A percentile compares a stretch with the other conserved stretches of the same genome.
phyloP scores from a whole-genome alignment of 78 protist species.

The Diacronema lutheri region DNA sequence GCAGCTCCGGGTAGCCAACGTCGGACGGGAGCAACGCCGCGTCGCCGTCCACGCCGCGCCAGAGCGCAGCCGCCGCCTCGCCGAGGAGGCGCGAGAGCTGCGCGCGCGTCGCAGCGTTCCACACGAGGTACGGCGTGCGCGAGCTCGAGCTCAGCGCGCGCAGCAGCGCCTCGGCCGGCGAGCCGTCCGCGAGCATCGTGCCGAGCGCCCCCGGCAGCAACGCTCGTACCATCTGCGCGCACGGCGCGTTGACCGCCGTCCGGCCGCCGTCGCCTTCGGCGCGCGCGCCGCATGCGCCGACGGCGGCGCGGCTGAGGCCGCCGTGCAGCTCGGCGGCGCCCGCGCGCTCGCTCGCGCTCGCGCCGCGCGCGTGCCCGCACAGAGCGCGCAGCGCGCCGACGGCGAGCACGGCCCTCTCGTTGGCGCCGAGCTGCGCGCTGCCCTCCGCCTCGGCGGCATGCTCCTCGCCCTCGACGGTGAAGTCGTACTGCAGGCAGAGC shows the following conservation, averaged over 20 bases:
- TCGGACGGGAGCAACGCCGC: background rate
- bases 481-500: conserved; percentile 64
- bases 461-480: conserved; percentile 66
- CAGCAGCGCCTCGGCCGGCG: background rate
- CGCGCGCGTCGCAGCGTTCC: conserved; percentile 19
- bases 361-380: background rate
- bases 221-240: background rate
- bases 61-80: background rate
- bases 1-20: background rate
- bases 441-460: conserved; percentile 36
- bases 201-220: conserved; percentile 17
- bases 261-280: background rate
- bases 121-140: conserved; percentile 21
- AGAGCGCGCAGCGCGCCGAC: background rate
- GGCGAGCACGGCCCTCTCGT: background rate
- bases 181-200: background rate
- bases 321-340: background rate
- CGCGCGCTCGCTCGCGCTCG: background rate
- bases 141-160: background rate
- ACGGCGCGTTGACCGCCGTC: no score
- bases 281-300: background rate
- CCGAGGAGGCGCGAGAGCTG: conserved; percentile 14
- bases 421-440: conserved; percentile 43
- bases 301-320: no score
- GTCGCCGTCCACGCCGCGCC: background rate